These are phyloP conservation scores for Sechiopsis laciniata DNA, from an alignment of 306 rosid species.

Conservation along the genomic window DNA sequence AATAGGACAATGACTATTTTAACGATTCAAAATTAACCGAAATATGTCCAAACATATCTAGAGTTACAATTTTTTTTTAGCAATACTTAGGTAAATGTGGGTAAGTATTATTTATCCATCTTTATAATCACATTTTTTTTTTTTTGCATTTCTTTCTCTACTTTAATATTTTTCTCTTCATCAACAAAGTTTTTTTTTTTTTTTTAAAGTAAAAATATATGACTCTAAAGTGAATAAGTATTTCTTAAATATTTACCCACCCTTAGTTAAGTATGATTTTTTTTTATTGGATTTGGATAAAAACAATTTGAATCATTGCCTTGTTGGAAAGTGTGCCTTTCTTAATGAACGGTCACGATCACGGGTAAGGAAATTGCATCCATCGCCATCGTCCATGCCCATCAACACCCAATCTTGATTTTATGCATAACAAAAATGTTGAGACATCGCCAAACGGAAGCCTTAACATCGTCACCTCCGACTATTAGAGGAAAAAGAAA, in stretches of 20 bases:
- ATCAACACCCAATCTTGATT: background rate
- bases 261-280: too few relatives aligned
- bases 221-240: too few relatives aligned
- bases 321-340: conserved; percentile 19
- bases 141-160: too few relatives aligned
- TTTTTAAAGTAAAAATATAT: too few relatives aligned
- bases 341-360: conserved; percentile 12
- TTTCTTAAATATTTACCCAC: too few relatives aligned
- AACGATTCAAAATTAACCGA: background rate
- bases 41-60: background rate
- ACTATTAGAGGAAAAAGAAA: background rate
- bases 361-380: background rate
- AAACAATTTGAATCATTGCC: background rate
- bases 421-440: background rate
- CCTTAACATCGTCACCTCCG: background rate
- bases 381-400: background rate
- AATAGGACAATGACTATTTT: too few relatives aligned
- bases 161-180: too few relatives aligned
- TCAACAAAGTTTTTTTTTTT: too few relatives aligned
- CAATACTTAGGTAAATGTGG: too few relatives aligned
- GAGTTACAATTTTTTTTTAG: background rate
- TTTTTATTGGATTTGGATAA: conserved; percentile 11
- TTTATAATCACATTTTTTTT: too few relatives aligned
- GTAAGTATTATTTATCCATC: too few relatives aligned
- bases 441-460: background rate